Evolutionary conservation across 2,329 filamentous ascomycete genomes (phyloP), one percentile per base, ranked within the genome.

Genomic region (Parastagonospora avenae): DNA sequence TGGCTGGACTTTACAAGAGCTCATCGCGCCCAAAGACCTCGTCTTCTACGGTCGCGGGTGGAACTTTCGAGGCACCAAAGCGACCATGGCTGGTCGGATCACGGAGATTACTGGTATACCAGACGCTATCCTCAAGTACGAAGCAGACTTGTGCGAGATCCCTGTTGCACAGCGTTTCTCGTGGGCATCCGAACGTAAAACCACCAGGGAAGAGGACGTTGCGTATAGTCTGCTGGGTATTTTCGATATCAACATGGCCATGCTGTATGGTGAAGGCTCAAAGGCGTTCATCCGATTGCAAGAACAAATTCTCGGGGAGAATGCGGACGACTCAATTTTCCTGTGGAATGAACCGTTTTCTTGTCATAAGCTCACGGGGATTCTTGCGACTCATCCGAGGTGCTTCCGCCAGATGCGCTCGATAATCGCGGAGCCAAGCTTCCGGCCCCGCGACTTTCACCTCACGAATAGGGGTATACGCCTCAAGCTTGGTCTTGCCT

Each of bases 141-240:
- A 19, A 4, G 10, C 43, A 12, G 36, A 42, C n/a, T 24, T 57
- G 24, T 12, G 33, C 19, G 38, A 54, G 8, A 36, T 59, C 14
- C 59, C 41, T 14, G 48, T 62, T 30, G 50, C 52, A 4, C 46
- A 49, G 24, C 43, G 54, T 8, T 46, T 63, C 15, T 56, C 50
- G 6, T 68, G 65, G 65, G 54, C 59, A 10, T 48, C 48, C 24
- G 33, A 16, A 2, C 61, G 65, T 24, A 30, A 57, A 14, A 66
- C 63, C 0, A 64, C 49, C 15, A 37, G 51, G 7, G 48, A 53
- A 29, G 62, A 65, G 35, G 62, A 65, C 30, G 16, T 29, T 8
- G 60, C 56, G 5, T 63, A 62, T 19, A 58, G 48, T 12, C 45
- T 63, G 16, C 43, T 62, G 5, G 60, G 60, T 2, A 40, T 57